A percentile compares a stretch with the other conserved stretches of the same genome.
phyloP scores from a whole-genome alignment of 2,329 filamentous ascomycete genomes.

The Fusarium phyllophilum region DNA sequence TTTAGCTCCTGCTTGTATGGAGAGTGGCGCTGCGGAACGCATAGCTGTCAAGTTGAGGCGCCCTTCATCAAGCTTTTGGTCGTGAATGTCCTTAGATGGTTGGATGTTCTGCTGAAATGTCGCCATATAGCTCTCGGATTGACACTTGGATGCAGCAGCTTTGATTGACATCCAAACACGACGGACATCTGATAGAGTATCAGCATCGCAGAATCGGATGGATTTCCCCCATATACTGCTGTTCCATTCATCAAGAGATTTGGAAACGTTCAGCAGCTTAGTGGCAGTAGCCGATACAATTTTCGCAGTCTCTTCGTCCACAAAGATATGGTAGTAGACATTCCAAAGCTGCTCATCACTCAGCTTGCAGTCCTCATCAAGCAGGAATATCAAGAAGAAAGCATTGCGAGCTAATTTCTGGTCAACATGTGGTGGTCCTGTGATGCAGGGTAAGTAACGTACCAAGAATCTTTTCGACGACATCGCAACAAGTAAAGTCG shows the following conservation, averaged over 20 bases:
- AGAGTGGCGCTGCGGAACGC: conserved; percentile 53
- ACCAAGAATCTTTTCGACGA: conserved; percentile 62
- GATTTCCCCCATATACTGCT: conserved; percentile 54
- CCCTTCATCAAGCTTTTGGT: conserved; percentile 20
- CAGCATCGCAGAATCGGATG: conserved; percentile 60
- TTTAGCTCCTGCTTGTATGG: conserved; percentile 39
- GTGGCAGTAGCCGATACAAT: conserved; percentile 55
- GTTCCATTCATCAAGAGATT: conserved; percentile 57
- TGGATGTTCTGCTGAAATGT: conserved; percentile 32
- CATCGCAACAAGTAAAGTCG: conserved; percentile 68
- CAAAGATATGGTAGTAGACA: conserved; percentile 64
- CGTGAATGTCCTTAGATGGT: conserved; percentile 25
- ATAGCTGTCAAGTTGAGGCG: conserved; percentile 45
- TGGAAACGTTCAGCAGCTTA: conserved; percentile 54
- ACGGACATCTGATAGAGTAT: conserved; percentile 55
- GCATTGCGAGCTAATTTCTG: conserved; percentile 61
- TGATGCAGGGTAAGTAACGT: conserved; percentile 25
- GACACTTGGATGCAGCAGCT: conserved; percentile 24
- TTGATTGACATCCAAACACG: conserved; percentile 50
- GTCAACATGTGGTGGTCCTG: background rate
- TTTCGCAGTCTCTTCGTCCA: conserved; percentile 52
- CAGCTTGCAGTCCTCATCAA: conserved; percentile 51
- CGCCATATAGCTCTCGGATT: conserved; percentile 8
- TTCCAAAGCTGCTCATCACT: conserved; percentile 57
- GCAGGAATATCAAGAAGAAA: conserved; percentile 61